phyloP scores from a whole-genome alignment of 805 yeast genomes.

The Kodamaea jinghongensis region DNA sequence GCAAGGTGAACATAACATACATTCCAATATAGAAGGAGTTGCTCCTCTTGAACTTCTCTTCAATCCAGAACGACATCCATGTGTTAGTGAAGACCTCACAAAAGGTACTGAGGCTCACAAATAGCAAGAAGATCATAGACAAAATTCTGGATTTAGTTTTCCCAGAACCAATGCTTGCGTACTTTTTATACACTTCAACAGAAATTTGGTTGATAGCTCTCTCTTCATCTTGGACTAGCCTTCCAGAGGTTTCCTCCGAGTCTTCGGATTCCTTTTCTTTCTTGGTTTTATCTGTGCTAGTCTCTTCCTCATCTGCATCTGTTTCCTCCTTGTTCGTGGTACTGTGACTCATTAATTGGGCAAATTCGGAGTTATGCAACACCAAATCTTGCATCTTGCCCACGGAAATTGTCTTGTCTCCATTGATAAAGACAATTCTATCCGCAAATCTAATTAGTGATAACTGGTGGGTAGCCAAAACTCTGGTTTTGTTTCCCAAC shows the following conservation, averaged over 20 bases:
- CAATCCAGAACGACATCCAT: slow-evolving; percentile 84
- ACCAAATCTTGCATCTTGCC: slow-evolving; percentile 60
- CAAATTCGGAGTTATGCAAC: slow-evolving; percentile 32
- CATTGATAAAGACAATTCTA: slow-evolving; percentile 62
- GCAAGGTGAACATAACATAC: slow-evolving; percentile 58
- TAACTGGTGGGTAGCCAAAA: slow-evolving; percentile 83
- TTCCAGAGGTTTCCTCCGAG: slow-evolving; percentile 18
- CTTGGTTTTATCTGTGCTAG: not conserved
- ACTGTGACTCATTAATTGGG: slow-evolving; percentile 33
- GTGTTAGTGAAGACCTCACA: slow-evolving; percentile 59
- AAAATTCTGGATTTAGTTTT: not conserved
- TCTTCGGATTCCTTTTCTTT: slow-evolving; percentile 1
- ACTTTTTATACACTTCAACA: slow-evolving; percentile 29
- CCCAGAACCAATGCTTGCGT: slow-evolving; percentile 19
- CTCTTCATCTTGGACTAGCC: slow-evolving; percentile 16
- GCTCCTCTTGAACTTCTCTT: slow-evolving; percentile 45
- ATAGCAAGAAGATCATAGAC: not conserved
- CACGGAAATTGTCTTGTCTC: slow-evolving; percentile 56
- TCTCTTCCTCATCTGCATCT: slow-evolving; percentile 11
- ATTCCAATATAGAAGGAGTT: slow-evolving; percentile 69
- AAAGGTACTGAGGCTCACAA: slow-evolving; percentile 43
- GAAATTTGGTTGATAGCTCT: slow-evolving; percentile 26
- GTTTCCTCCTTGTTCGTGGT: slow-evolving; percentile 20
- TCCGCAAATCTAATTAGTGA: slow-evolving; percentile 69
- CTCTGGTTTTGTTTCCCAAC: slow-evolving; percentile 58